Evolutionary conservation across 129 eudicot genomes (phyloP), one percentile per base, ranked within the genome.

Genomic region (Pulicaria dysenterica): DNA sequence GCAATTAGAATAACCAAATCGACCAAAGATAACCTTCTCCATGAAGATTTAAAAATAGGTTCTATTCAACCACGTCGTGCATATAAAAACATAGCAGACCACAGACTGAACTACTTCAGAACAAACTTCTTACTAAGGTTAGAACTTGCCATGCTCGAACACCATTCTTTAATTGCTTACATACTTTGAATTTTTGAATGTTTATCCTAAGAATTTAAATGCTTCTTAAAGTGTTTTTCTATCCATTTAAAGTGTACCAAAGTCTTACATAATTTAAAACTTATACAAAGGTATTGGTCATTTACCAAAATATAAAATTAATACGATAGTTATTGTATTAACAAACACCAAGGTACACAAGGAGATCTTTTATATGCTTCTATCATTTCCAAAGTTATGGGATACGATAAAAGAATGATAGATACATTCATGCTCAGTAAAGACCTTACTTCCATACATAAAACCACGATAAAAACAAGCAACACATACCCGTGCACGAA

Each of bases 401-500:
- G 17, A 13, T 31, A 19, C 45, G 76, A 58, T 17, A 36, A 34
- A 72, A 57, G 31, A 8, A 60, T 73, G 16, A 55, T 5, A 73
- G 36, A 31, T 60, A 50, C 48, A 38, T 10, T 59, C 49, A 39
- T 19, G 24, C 47, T 34, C 4, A 24, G 48, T 10, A 73, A 40
- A 48, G 7, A 34, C 12, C 53, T 9, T 17, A 40, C 6, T 13
- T 54, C 57, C 45, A 74, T 46, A 60, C 31, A 38, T 31, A 37
- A 63, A 24, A 62, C 37, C 63, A 62, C 6, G 10, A 51, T 14
- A 6, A 15, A 49, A 50, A 63, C 64, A 43, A 43, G 39, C 14
- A 38, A 74, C 47, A 82, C 59, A 24, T 81, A 92, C 98, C 91
- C 96, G 85, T 69, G 98, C 98, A 73, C 76, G 95, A 73, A 92